Percentiles rank a stretch among this genome's conserved stretches.
Evolutionary conservation across 257 asterid species (phyloP).

Genomic region (Verbena officinalis): DNA sequence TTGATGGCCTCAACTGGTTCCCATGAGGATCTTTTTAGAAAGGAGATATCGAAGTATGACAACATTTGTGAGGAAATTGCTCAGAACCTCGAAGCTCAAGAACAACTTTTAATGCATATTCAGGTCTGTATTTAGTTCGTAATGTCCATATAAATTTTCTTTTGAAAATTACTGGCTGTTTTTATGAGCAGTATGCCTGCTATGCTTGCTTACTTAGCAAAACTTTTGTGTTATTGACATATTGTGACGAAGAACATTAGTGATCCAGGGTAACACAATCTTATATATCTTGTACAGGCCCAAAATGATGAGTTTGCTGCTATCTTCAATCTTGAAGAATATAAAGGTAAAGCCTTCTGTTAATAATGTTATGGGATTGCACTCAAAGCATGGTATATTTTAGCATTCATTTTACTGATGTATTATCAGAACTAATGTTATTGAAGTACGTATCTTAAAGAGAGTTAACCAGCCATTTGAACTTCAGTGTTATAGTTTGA

Average conservation of each 20-base stretch:
- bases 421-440: too few species aligned
- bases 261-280: constrained; percentile 13
- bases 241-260: background rate
- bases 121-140: constrained; percentile 58
- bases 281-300: constrained; percentile 52
- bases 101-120: constrained; percentile 77
- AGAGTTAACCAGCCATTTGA: background rate
- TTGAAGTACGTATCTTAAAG: too few species aligned
- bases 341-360: constrained; percentile 64
- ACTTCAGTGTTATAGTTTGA: background rate
- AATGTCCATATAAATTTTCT: background rate
- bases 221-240: background rate
- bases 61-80: constrained; percentile 78
- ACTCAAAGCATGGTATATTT: constrained; percentile 11
- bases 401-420: constrained; percentile 11
- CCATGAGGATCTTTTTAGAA: constrained; percentile 88
- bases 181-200: background rate
- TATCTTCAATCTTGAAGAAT: constrained; percentile 90
- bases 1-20: constrained; percentile 90
- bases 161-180: background rate
- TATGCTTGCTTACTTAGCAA: too few species aligned
- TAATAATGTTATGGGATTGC: constrained; percentile 20
- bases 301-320: constrained; percentile 82
- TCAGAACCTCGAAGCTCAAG: constrained; percentile 81
- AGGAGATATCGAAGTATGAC: constrained; percentile 91